Evolutionary conservation across 176 grass and related monocot genomes (phyloP), one percentile per base, ranked within the genome.

Genomic region (Cocos nucifera): DNA sequence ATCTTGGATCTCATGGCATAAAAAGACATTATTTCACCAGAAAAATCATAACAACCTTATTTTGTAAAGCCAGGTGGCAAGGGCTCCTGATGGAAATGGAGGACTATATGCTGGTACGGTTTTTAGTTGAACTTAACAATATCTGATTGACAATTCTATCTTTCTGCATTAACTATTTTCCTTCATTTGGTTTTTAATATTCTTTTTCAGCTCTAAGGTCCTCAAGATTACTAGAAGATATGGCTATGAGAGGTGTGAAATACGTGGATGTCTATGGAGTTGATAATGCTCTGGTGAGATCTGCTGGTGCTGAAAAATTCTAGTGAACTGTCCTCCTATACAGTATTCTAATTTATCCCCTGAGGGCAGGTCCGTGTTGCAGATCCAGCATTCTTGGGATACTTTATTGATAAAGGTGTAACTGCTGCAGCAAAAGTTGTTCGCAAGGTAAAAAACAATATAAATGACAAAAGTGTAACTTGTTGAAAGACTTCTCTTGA

Each of bases 81-180:
- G 78, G 76, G 93, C 93, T 76, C 87, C 93, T 86, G 93, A 98
- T 74, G 93, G 93, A 54, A 98, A 98, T 81, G 93, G 93, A 59
- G 93, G 93, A 64, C 72, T 98, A 59, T 98, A 97, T 80, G 76
- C 87, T 28, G 87, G 93, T 97, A 97, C 24, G 8, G 19, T 19
- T 59, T 39, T 39, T 12, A 12, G 35, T 39, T 39, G 7, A 10
- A 39, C 7, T 39, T 39, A 39, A 39, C 12, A 12, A 10, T 39
- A 39, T 39, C 7, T 10, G 35, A 39, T 12, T 39, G 30, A 6
- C 35, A 39, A 7, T 39, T 39, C 35, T 39, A 2, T 39, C 9
- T 12, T 39, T 39, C 35, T 39, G 6, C 35, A 39, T 10, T 39
- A 39, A 39, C 35, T 39, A 12, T 39, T 39, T 39, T 39, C 9